These are phyloP conservation scores for Linnemannia schmuckeri DNA, from an alignment of 192 early-diverging fungal species.

Conservation along the genomic window DNA sequence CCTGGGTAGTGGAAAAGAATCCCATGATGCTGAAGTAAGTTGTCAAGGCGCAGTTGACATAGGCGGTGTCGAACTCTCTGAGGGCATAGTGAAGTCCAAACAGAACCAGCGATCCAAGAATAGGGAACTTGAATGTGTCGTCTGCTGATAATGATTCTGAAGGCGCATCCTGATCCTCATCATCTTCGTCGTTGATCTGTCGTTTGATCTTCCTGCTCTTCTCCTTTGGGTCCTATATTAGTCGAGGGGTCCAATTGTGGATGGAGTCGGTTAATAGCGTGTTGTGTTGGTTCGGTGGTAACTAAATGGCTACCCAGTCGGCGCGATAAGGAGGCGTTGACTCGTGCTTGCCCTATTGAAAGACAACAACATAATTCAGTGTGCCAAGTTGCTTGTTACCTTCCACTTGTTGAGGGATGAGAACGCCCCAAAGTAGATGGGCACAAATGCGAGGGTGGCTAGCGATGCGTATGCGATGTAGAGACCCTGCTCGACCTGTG, in stretches of 20 bases:
- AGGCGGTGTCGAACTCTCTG: constrained; percentile 82
- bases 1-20: constrained; percentile 73
- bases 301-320: background rate
- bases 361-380: background rate
- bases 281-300: background rate
- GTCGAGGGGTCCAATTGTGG: background rate
- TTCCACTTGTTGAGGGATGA: constrained; percentile 73
- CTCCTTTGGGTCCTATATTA: constrained; percentile 48
- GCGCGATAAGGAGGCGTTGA: background rate
- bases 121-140: constrained; percentile 91
- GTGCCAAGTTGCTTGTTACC: constrained; percentile 31
- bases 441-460: constrained; percentile 82
- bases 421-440: constrained; percentile 88
- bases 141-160: constrained; percentile 80
- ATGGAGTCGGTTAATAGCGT: background rate
- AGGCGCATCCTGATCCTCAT: constrained; percentile 69
- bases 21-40: constrained; percentile 89
- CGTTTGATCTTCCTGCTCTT: constrained; percentile 43
- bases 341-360: constrained; percentile 30
- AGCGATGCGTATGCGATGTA: constrained; percentile 86
- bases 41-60: constrained; percentile 82
- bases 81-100: constrained; percentile 86
- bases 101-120: constrained; percentile 86
- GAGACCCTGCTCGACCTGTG: constrained; percentile 58
- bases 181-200: constrained; percentile 67